Evolutionary conservation across 148 eudicot genomes (phyloP), one percentile per base, ranked within the genome.

Genomic region (Hydrangea macrophylla): DNA sequence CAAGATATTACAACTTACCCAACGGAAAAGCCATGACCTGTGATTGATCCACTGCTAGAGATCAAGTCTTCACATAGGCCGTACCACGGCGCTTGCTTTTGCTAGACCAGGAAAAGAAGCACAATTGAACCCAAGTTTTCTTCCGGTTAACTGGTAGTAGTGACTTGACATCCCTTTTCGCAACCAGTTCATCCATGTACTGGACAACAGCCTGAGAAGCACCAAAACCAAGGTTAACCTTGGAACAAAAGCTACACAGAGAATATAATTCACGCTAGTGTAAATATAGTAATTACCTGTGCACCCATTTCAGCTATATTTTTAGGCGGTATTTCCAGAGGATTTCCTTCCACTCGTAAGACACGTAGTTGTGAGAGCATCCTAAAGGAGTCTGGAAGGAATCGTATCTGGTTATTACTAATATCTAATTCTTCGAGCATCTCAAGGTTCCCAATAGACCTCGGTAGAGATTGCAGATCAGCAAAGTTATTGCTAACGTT

Each of bases 371-470:
- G 50, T 13, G 84, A 64, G 51, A 91, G 76, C 75, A 81, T 56
- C 68, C 93, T 71, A 31, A 94, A 87, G 36, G 99, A 94, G 56
- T 85, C 91, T 2, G 97, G 99, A 36, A 94, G 90, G 51, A 10
- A 10, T 20, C 88, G 81, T 60, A 94, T 89, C 76, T 94, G 97
- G 70, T 87, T 85, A 63, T 90, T 87, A 77, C 89, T 78, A 27
- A 87, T 88, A 75, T 86, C 84, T 71, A 94, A 73, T 74, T 71
- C 96, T 76, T 88, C 90, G 54, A 94, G 84, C 78, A 67, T 76
- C 71, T 87, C 96, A 55, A 94, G 97, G 70, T 91, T 94, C 59
- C 99, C 99, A 66, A 94, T 83, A 11, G 91, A 85, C 75, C 87
- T 79, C 2, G 99, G 99, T 58, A 94, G 82, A 30, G 73, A 69